Evolutionary conservation across 2,329 filamentous ascomycete genomes (phyloP), one percentile per base, ranked within the genome.

Genomic region (Sarocladium strictum): DNA sequence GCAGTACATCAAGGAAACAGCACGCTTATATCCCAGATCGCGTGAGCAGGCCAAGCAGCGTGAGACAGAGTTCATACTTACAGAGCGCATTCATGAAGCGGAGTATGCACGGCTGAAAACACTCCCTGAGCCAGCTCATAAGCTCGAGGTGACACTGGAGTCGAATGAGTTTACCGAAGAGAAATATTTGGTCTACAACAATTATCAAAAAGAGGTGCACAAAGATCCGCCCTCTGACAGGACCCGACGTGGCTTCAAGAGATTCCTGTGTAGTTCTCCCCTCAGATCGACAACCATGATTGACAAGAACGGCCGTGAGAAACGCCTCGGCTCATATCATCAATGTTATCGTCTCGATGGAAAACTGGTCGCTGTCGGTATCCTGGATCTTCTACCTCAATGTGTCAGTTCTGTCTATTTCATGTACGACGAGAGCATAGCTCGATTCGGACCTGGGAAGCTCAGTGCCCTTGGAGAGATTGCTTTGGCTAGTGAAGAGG

Each of bases 361-460:
- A 21, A 77, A 82, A 51, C 75, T 94, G 14, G 82, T 93, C 23
- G 89, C 89, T 2, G 79, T 94, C 59, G 85, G 85, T 0, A 86
- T 94, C 1, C 72, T 94, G 4, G 89, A 94, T 64, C 75, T 94
- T 9, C 74, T 94, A 1, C 89, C 89, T 0, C 75, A 89, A 56
- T 85, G 83, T 60, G 86, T 94, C 51, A 92, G 88, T 62, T 86
- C 86, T 3, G 89, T 94, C 11, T 94, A 94, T 70, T 90, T 94
- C 65, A 71, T 94, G 57, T 94, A 94, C 64, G 81, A 92, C 63
- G 83, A 86, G 63, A 87, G 87, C 58, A 83, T 90, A 53, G 83
- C 87, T 60, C 75, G 77, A 55, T 85, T 81, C 70, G 78, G 78
- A 23, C 86, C 89, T 27, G 89, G 89, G 1, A 94, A 93, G 67